Evolutionary conservation across 1,139 yeast genomes (phyloP), one percentile per base, ranked within the genome.

Genomic region (Eremothecium sinecaudum): DNA sequence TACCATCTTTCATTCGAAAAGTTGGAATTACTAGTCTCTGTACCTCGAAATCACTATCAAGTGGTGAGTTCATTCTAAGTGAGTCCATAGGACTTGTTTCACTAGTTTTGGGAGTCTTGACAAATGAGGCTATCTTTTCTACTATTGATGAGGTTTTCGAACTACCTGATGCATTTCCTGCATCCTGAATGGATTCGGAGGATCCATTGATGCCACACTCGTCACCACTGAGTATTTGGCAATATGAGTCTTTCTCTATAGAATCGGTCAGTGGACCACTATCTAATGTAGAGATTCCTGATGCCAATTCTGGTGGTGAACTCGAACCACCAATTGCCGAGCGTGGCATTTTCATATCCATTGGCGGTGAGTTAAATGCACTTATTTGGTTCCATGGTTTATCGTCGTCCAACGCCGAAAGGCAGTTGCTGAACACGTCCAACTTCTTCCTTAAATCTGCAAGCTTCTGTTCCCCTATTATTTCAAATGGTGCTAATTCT

Each of bases 11-110:
- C 18, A 40, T 41, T 27, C 51, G 39, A 32, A 50, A 50, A 6
- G 57, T 51, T 8, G 57, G 57, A 18, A 50, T 42, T 6, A 31
- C 21, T n/a, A 35, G 21, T n/a, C 30, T 19, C 21, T 27, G 30
- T 18, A 27, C 30, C 17, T 27, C 30, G 17, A 27, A 27, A n/a
- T 17, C 30, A 27, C 30, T 27, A 27, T 27, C 30, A 4, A 27
- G 21, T 17, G 30, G 30, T 10, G 30, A 27, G 21, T 21, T 27
- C 14, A 27, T n/a, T 14, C 30, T 5, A 9, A 27, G 21, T 3
- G 30, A 16, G 11, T 27, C 30, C 30, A 27, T 27, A 10, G 30
- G 30, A 27, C 30, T 27, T 3, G 30, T 27, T 12, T 27, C 30
- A 17, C 30, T 27, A 5, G 30, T 27, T 18, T 27, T 27, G 9